Base-by-base conservation (phyloP, 169 alveolate genomes). In the Cryptosporidium viatorum region DNA sequence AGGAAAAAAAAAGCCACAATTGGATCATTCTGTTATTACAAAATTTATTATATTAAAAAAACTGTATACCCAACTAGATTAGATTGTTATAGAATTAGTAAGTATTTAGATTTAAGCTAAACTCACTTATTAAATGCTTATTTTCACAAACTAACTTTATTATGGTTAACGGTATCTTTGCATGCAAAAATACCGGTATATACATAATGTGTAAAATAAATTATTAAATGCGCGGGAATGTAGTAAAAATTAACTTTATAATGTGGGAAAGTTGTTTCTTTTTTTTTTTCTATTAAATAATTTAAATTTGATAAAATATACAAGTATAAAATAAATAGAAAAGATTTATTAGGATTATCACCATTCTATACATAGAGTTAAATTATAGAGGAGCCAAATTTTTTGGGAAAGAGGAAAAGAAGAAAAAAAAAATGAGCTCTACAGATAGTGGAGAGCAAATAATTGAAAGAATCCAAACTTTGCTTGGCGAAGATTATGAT, bases 401-500 rank as follows among this genome's bases (percentile, higher is more conserved):
- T 37, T 37, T 37, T 3, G 9, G 43, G 55, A 48, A 10, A 14
- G 62, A 23, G 55, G 14, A 10, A 14, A 31, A 23, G 62, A 23
- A 7, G 62, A 0, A 14, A 16, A 14, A 26, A 65, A 65, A 50
- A 71, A 80, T 80, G 89, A 29, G 29, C 37, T 60, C 89, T 8
- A 10, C 10, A 18, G 74, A 80, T 21, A 52, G 33, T n/a, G 89
- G 89, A 7, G 69, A 62, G 16, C 39, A 37, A 16, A 80, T 59
- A 8, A 59, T 80, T 21, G 75, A 65, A 41, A 37, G 35, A 7
- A 80, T 80, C 21, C 71, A 80, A 80, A 5, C 50, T 21, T 14
- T 80, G 35, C 65, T 80, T 8, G 89, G 89, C 1, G 74, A 80
- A 7, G 89, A 80, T 12, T 80, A 80, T 41, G 89, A 80, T 26